phyloP scores from a whole-genome alignment of 192 early-diverging fungal species.

The Backusella morwellensis region DNA sequence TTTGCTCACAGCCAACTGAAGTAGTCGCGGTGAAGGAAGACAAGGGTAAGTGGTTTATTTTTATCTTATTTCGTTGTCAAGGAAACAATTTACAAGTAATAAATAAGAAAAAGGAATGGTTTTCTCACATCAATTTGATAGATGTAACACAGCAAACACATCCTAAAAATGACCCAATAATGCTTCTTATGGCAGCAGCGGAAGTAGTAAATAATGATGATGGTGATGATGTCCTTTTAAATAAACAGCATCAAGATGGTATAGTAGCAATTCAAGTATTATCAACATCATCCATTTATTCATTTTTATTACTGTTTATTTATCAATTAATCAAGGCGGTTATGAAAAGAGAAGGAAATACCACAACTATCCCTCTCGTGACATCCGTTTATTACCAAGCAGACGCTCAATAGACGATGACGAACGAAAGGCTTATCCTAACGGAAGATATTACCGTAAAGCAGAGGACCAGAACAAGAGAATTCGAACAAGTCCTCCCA shows the following conservation, averaged over 20 bases:
- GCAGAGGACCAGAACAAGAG: neutral
- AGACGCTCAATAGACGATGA: neutral
- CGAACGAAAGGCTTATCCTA: slow-evolving; percentile 2
- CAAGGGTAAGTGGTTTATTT: neutral
- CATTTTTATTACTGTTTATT: no score
- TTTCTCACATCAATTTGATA: slow-evolving; percentile 10
- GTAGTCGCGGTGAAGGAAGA: neutral
- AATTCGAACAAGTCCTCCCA: slow-evolving; percentile 10
- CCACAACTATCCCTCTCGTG: neutral
- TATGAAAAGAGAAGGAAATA: slow-evolving; percentile 5
- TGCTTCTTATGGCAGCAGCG: slow-evolving; percentile 28
- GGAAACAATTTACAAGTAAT: neutral
- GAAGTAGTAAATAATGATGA: slow-evolving; percentile 20
- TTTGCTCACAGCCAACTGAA: neutral
- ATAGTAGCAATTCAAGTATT: neutral
- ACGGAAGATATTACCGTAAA: slow-evolving; percentile 1
- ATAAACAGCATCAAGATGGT: neutral
- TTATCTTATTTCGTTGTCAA: slow-evolving; percentile 6
- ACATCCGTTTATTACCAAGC: neutral
- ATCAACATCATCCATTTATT: no score
- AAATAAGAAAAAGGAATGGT: neutral
- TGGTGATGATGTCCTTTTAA: neutral
- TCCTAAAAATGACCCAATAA: slow-evolving; percentile 29
- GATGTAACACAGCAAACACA: slow-evolving; percentile 5
- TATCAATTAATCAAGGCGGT: neutral